A percentile compares a stretch with the other conserved stretches of the same genome.
Conservation (phyloP, 2,329 filamentous ascomycete species). For the Fusarium oxysporum region DNA sequence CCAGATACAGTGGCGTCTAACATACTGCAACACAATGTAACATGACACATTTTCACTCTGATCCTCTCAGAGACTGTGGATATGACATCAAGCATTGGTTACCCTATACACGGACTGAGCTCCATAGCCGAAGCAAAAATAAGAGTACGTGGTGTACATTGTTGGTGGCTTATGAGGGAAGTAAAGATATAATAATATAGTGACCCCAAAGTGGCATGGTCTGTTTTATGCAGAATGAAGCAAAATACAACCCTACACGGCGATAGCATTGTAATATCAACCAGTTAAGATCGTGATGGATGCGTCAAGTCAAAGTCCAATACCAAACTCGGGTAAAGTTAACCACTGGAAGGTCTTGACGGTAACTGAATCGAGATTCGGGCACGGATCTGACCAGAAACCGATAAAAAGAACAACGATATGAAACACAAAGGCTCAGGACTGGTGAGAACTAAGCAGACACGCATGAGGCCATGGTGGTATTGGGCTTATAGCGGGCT, state of each 20-base stretch:
- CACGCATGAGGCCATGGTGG: slow-evolving; percentile 6
- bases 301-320: slow-evolving; percentile 5
- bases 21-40: not conserved
- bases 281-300: not conserved
- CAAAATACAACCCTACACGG: slow-evolving; percentile 2
- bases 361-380: not conserved
- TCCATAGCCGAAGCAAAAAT: not conserved
- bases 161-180: not conserved
- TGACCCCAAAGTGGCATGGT: not conserved
- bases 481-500: slow-evolving; percentile 2
- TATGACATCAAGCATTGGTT: not conserved
- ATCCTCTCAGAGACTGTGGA: not conserved
- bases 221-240: not conserved
- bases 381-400: slow-evolving; percentile 21
- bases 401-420: slow-evolving; percentile 8
- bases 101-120: not conserved
- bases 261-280: slow-evolving; percentile 1
- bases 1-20: not conserved
- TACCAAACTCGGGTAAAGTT: slow-evolving; percentile 7
- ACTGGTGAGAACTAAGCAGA: slow-evolving; percentile 36
- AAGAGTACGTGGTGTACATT: not conserved
- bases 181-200: no score
- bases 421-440: slow-evolving; percentile 35
- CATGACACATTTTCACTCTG: not conserved
- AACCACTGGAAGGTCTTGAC: not conserved